phyloP scores from a whole-genome alignment of 176 grass and related monocot genomes.

The Pontederia crassipes region DNA sequence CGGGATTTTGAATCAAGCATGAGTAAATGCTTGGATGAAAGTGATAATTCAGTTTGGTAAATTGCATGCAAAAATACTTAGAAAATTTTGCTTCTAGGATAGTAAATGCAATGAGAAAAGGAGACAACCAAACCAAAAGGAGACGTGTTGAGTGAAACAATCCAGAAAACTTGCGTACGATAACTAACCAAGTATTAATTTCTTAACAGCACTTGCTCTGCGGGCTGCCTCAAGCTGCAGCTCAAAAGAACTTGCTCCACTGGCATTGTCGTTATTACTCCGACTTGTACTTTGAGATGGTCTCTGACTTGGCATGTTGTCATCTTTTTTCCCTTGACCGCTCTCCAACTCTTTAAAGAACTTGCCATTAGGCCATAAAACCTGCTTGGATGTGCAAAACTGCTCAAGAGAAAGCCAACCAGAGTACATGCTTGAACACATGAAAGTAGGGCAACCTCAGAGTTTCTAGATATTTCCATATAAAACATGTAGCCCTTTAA shows the following conservation, averaged over 20 bases:
- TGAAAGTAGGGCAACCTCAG: neutral
- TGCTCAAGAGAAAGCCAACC: neutral
- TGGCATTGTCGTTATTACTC: constrained; percentile 32
- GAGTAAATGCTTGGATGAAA: too few relatives aligned
- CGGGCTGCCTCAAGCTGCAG: constrained; percentile 66
- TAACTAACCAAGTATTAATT: constrained; percentile 69
- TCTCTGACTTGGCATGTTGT: constrained; percentile 26
- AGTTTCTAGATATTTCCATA: too few relatives aligned
- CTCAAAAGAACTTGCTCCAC: constrained; percentile 34
- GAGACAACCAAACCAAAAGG: too few relatives aligned
- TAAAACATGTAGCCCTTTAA: too few relatives aligned
- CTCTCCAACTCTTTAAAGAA: constrained; percentile 73
- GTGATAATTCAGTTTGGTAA: too few relatives aligned
- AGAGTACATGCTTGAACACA: neutral
- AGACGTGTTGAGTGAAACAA: too few relatives aligned
- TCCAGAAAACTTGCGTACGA: too few relatives aligned
- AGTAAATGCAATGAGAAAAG: too few relatives aligned
- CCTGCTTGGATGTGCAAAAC: constrained; percentile 20
- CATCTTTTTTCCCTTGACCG: constrained; percentile 35
- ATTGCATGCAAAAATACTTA: too few relatives aligned
- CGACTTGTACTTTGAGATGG: constrained; percentile 30
- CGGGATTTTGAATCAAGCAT: too few relatives aligned
- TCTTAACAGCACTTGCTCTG: constrained; percentile 89
- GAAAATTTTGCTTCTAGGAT: too few relatives aligned
- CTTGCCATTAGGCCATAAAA: constrained; percentile 72